Evolutionary conservation across 1,139 yeast species (phyloP).

Genomic region (Meyerozyma smithsonii): DNA sequence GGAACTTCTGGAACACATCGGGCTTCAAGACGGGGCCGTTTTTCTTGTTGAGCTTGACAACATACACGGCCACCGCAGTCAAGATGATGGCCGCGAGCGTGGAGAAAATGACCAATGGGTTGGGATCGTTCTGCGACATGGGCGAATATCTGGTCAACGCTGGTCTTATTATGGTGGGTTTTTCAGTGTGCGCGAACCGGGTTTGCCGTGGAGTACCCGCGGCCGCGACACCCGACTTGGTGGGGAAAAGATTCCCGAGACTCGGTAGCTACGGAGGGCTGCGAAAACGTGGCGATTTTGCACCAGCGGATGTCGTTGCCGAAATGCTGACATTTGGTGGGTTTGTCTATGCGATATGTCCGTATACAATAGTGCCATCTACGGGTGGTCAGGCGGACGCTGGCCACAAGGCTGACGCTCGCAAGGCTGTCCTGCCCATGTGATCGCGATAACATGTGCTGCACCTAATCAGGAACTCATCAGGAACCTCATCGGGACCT

Average conservation of each 20-base stretch:
- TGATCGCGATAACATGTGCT: not conserved
- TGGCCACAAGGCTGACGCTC: too few species aligned
- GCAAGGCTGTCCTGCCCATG: too few species aligned
- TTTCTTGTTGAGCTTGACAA: constrained; percentile 30
- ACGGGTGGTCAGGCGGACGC: too few species aligned
- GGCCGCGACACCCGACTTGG: too few species aligned
- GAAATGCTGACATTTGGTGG: not conserved
- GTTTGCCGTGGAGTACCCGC: too few species aligned
- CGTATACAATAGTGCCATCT: too few species aligned
- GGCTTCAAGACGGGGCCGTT: constrained; percentile 55
- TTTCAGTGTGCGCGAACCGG: constrained; percentile 3
- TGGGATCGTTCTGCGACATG: constrained; percentile 12
- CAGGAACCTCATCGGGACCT: too few species aligned
- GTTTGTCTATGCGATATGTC: too few species aligned
- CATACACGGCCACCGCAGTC: constrained; percentile 34
- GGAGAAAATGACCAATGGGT: constrained; percentile 20
- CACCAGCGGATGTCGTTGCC: not conserved
- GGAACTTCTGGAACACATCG: constrained; percentile 73
- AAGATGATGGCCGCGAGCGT: constrained; percentile 42
- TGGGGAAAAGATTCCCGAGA: too few species aligned
- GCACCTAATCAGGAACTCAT: too few species aligned
- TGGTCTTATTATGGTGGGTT: not conserved
- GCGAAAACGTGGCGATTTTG: too few species aligned
- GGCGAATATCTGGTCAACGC: not conserved
- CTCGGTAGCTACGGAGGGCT: too few species aligned